A percentile compares a stretch with the other conserved stretches of the same genome.
phyloP scores from a whole-genome alignment of 495 filamentous ascomycete species.

The Penicillium verhagenii region DNA sequence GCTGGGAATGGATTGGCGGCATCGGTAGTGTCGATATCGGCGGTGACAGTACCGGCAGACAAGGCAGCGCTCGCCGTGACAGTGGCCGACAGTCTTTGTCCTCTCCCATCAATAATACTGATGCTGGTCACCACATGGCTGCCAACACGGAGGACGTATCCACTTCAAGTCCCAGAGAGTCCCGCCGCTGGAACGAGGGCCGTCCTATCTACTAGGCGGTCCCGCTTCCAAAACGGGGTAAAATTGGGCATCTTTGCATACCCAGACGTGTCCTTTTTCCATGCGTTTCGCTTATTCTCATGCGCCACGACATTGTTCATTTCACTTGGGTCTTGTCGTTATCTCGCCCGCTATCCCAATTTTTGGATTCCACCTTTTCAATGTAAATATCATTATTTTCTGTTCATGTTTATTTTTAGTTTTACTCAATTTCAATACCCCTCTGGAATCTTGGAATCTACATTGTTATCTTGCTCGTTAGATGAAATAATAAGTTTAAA shows the following conservation, averaged over 20 bases:
- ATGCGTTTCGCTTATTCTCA: conserved; percentile 19
- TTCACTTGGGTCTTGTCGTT: conserved; percentile 2
- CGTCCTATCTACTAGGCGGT: conserved; percentile 60
- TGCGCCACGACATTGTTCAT: conserved; percentile 12
- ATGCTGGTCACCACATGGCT: conserved; percentile 37
- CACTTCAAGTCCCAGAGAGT: conserved; percentile 30
- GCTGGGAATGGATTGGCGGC: conserved; percentile 97
- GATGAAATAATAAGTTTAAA: background rate
- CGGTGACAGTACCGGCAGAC: conserved; percentile 36
- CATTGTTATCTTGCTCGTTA: background rate
- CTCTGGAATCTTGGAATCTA: background rate
- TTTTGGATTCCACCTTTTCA: background rate
- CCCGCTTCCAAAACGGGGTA: background rate
- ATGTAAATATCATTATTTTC: background rate
- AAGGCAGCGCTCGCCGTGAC: conserved; percentile 35
- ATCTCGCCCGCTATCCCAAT: background rate
- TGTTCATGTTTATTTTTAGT: background rate
- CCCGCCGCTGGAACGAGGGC: conserved; percentile 61
- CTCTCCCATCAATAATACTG: conserved; percentile 20
- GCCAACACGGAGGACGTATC: conserved; percentile 15
- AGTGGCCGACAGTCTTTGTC: conserved; percentile 41
- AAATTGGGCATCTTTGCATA: conserved; percentile 15
- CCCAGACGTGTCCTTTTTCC: conserved; percentile 8
- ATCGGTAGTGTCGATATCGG: conserved; percentile 38
- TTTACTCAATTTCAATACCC: conserved; percentile 1